phyloP scores from a whole-genome alignment of 2,329 filamentous ascomycete species.

The Hymenoscyphus infarciens region DNA sequence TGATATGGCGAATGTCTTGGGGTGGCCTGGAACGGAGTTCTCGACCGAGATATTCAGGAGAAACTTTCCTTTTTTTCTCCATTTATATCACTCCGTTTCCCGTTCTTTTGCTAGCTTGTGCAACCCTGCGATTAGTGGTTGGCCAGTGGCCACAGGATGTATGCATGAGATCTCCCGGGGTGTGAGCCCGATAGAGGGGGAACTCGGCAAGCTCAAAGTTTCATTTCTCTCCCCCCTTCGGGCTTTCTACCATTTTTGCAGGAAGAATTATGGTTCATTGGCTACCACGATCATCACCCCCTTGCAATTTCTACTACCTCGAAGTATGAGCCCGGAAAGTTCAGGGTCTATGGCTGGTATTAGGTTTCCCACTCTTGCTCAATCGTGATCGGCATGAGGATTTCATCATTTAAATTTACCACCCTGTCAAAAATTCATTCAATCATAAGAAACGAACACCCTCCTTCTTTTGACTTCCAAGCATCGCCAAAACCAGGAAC shows the following conservation, averaged over 20 bases:
- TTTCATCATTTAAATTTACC: neutral
- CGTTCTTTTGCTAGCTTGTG: neutral
- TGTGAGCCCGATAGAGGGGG: neutral
- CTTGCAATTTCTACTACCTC: neutral
- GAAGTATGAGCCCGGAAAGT: neutral
- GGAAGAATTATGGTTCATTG: neutral
- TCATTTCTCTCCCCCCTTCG: neutral
- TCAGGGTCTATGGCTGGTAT: neutral
- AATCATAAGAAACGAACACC: neutral
- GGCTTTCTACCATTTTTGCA: neutral
- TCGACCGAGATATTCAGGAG: neutral
- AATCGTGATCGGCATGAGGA: neutral
- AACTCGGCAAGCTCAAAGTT: neutral
- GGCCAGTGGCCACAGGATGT: neutral
- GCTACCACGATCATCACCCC: neutral
- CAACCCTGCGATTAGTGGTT: neutral
- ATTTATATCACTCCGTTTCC: neutral
- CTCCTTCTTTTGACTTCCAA: neutral
- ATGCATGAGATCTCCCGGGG: neutral
- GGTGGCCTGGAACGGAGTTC: neutral
- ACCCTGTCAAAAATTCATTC: neutral
- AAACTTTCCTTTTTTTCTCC: neutral
- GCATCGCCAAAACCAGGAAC: neutral
- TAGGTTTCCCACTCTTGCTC: neutral
- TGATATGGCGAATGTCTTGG: neutral